Evolutionary conservation across 2,329 filamentous ascomycete genomes (phyloP), one percentile per base, ranked within the genome.

Genomic region (Lasiodiplodia citricola): DNA sequence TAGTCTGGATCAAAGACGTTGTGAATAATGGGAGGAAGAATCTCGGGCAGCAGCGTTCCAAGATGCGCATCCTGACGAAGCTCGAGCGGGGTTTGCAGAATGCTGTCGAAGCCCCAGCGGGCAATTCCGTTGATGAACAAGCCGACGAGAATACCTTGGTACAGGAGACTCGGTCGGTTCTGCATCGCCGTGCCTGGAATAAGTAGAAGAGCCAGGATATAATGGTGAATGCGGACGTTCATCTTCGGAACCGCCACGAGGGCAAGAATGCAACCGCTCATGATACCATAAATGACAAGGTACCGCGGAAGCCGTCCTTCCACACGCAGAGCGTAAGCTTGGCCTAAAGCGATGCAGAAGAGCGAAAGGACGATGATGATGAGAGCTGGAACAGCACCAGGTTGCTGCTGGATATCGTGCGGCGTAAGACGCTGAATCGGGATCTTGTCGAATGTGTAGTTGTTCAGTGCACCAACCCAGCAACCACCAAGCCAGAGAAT

Each of bases 111-210:
- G 0, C 94, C 94, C 96, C 96, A 98, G 54, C 95, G 87, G 4
- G 94, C 95, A 70, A 96, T 89, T 65, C 96, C 95, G 77, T 97
- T 97, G 81, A 97, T 90, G 79, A 97, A 98, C 0, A 98, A 86
- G 0, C 96, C 96, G 8, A 98, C 83, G 0, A 99, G 84, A 1
- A 99, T 83, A 13, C 96, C 96, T 79, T 98, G 95, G 75, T 96
- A 98, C 2, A 97, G 79, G 10, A 98, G 84, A 0, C 90, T 91
- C 0, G 93, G 92, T 0, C 96, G 88, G 6, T 92, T 98, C 73
- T 97, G 94, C 79, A 98, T 89, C 66, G 89, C 90, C 0, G 96
- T 98, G 0, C 94, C 96, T 0, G 94, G 93, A 5, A 98, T 87
- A 0, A 99, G 86, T 0, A 98, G 84, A 16, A 99, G 87, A 1